Conservation (phyloP, 352 stramenopile genomes). For the Globisporangium emineosum region DNA sequence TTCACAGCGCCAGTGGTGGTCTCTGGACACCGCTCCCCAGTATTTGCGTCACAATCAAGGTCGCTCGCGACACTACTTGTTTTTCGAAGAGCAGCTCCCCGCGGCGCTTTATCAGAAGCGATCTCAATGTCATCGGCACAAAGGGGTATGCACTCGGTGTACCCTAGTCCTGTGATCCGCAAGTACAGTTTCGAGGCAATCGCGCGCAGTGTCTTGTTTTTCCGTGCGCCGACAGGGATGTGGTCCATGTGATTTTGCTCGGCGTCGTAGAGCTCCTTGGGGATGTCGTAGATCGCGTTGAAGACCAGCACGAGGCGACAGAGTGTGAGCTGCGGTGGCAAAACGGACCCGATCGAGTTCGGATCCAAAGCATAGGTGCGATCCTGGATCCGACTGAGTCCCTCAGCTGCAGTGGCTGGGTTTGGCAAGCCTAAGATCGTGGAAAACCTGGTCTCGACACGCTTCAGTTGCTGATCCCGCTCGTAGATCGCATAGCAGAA, state of each 20-base stretch:
- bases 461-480: conserved; percentile 72
- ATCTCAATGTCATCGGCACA: conserved; percentile 50
- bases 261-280: conserved; percentile 64
- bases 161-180: conserved; percentile 67
- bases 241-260: conserved; percentile 36
- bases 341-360: conserved; percentile 29
- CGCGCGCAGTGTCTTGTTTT: conserved; percentile 18
- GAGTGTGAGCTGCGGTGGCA: conserved; percentile 70
- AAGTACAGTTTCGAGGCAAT: conserved; percentile 56
- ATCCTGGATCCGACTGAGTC: conserved; percentile 53
- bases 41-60: conserved; percentile 24
- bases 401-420: conserved; percentile 25
- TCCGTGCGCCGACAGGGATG: conserved; percentile 17
- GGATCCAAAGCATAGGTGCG: conserved; percentile 42
- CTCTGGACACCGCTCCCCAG: conserved; percentile 15
- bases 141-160: conserved; percentile 74
- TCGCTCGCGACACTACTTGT: conserved; percentile 27
- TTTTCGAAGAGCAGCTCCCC: conserved; percentile 34
- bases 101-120: conserved; percentile 42
- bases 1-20: not conserved
- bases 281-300: conserved; percentile 83
- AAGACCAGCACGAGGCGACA: conserved; percentile 75
- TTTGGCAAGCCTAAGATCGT: conserved; percentile 45
- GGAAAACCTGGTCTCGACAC: conserved; percentile 64
- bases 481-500: conserved; percentile 86